Evolutionary conservation across 225 moss, liverwort and hornwort species (phyloP).

Genomic region (Bryoerythrophyllum caledonicum): DNA sequence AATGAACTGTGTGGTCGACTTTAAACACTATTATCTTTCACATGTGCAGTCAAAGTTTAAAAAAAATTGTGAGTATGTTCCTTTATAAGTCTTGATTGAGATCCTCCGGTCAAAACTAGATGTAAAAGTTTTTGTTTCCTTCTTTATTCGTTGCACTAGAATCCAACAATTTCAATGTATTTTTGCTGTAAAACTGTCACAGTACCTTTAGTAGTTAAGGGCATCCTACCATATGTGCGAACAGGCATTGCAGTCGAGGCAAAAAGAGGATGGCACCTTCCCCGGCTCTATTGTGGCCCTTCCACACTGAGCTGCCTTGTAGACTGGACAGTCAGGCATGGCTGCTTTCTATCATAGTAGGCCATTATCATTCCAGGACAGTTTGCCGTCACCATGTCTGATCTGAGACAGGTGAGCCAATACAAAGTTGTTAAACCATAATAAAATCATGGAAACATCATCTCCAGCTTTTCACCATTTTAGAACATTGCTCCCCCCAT

Average conservation of each 20-base stretch:
- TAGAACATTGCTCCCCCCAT: background rate
- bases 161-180: no score
- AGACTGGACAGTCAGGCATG: constrained; percentile 13
- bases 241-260: background rate
- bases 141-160: no score
- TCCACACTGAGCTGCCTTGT: constrained; percentile 17
- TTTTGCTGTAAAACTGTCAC: no score
- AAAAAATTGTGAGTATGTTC: no score
- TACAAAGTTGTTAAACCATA: background rate
- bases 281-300: background rate
- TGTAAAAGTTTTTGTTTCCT: no score
- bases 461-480: background rate
- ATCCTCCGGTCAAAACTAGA: no score
- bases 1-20: no score
- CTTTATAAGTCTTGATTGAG: no score
- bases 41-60: no score
- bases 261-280: background rate
- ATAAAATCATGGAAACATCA: background rate
- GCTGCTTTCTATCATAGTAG: constrained; percentile 5
- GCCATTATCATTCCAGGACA: constrained; percentile 15
- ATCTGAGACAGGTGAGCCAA: background rate
- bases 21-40: no score
- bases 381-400: constrained; percentile 15
- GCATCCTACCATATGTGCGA: no score
- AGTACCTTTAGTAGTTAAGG: no score